A percentile compares a stretch with the other conserved stretches of the same genome.
Conservation (phyloP, 371 early-diverging fungal genomes). For the Actinomortierella wolfii region DNA sequence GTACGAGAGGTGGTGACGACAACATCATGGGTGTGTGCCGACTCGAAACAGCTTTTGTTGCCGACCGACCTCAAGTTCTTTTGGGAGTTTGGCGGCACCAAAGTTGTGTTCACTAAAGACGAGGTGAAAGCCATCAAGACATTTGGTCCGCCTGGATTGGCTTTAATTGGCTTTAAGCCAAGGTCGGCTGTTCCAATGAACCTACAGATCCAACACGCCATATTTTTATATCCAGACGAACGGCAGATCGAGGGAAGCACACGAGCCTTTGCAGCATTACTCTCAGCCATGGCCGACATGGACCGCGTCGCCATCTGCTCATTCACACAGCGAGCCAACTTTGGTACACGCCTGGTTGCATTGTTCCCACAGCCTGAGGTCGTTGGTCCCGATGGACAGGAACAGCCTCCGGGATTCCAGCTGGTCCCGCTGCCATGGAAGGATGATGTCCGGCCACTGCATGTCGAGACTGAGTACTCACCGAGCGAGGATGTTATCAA, state of each 20-base stretch:
- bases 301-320: conserved; percentile 66
- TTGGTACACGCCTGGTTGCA: conserved; percentile 62
- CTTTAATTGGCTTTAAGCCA: conserved; percentile 70
- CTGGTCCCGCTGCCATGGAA: conserved; percentile 69
- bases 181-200: conserved; percentile 44
- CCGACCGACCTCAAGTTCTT: conserved; percentile 54
- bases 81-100: conserved; percentile 43
- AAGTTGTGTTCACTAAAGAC: conserved; percentile 39
- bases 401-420: conserved; percentile 63
- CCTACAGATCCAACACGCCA: conserved; percentile 64
- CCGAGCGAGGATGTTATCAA: conserved; percentile 43
- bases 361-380: conserved; percentile 65
- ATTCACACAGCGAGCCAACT: conserved; percentile 56
- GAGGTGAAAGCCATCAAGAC: conserved; percentile 38
- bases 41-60: conserved; percentile 55
- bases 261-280: conserved; percentile 65
- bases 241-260: conserved; percentile 67
- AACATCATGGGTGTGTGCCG: conserved; percentile 62
- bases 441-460: conserved; percentile 65
- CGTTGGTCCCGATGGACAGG: conserved; percentile 32
- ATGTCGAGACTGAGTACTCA: conserved; percentile 37
- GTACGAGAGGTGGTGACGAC: conserved; percentile 56
- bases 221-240: conserved; percentile 82
- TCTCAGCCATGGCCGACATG: conserved; percentile 54
- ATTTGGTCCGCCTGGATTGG: conserved; percentile 52